Conservation (phyloP, 352 stramenopile species). For the Peronospora belbahrii region DNA sequence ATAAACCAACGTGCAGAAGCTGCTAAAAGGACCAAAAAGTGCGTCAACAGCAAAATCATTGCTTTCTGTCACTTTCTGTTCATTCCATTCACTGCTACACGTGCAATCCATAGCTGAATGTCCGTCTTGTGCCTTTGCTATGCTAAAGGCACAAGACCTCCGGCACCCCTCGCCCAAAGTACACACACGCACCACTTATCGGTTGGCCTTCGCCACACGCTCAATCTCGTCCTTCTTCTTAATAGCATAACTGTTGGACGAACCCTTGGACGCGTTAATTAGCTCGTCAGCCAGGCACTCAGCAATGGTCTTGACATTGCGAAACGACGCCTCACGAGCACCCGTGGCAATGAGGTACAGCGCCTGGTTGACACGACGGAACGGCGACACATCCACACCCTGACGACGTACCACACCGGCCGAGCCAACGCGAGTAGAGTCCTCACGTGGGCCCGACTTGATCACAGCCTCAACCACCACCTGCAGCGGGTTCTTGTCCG, state of each 20-base stretch:
- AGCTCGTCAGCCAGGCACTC: slow-evolving; percentile 99
- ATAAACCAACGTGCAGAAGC: not conserved
- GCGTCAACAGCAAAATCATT: slow-evolving; percentile 2
- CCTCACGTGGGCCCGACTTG: slow-evolving; percentile 96
- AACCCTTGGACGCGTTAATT: slow-evolving; percentile 99
- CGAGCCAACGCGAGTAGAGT: slow-evolving; percentile 98
- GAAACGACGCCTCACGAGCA: slow-evolving; percentile 96
- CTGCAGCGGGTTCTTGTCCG: slow-evolving; percentile 99
- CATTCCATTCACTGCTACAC: slow-evolving; percentile 2
- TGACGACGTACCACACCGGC: slow-evolving; percentile 98
- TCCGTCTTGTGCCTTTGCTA: slow-evolving; percentile 2
- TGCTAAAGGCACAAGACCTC: not conserved
- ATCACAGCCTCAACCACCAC: slow-evolving; percentile 90
- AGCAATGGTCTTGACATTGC: slow-evolving; percentile 99
- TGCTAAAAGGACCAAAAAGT: slow-evolving; percentile 5
- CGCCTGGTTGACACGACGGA: slow-evolving; percentile 98
- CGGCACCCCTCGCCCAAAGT: slow-evolving; percentile 7
- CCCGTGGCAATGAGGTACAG: slow-evolving; percentile 98
- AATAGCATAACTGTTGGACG: slow-evolving; percentile 99
- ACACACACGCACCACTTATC: slow-evolving; percentile 85
- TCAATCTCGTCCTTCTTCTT: slow-evolving; percentile 99
- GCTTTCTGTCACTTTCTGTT: slow-evolving; percentile 2
- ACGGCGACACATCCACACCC: slow-evolving; percentile 99
- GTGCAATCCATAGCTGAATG: slow-evolving; percentile 1
- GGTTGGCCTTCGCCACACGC: slow-evolving; percentile 99